Percentiles rank a stretch among this genome's conserved stretches.
These are phyloP conservation scores for Scleroderma citrinum DNA, from an alignment of 768 basidiomycete genomes.

Conservation along the genomic window DNA sequence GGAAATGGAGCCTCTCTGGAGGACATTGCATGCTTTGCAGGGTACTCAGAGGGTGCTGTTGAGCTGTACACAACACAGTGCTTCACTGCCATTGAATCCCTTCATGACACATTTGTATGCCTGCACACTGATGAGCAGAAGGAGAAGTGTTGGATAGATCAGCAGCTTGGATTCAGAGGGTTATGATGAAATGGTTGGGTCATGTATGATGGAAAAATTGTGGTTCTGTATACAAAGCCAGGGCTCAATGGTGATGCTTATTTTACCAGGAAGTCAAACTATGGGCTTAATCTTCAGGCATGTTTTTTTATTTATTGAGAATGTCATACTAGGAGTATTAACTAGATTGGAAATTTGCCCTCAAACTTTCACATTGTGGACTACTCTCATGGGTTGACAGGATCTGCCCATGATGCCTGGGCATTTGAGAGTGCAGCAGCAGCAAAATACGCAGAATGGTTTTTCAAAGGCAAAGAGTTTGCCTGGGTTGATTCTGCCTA, in stretches of 20 bases:
- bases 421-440: conserved; percentile 30
- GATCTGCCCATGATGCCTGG: conserved; percentile 30
- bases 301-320: too few species aligned
- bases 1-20: conserved; percentile 22
- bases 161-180: conserved; percentile 24
- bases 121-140: conserved; percentile 26
- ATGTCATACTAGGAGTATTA: too few species aligned
- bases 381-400: conserved; percentile 29
- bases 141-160: conserved; percentile 33
- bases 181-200: conserved; percentile 32
- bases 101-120: conserved; percentile 29
- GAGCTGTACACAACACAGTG: conserved; percentile 23
- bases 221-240: conserved; percentile 22
- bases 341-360: conserved; percentile 29
- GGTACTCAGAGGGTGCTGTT: conserved; percentile 20
- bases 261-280: conserved; percentile 30
- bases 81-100: conserved; percentile 25
- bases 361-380: conserved; percentile 26
- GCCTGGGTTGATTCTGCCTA: conserved; percentile 21
- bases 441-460: conserved; percentile 13
- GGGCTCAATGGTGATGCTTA: conserved; percentile 30
- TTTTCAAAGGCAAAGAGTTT: conserved; percentile 26
- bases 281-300: conserved; percentile 30
- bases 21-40: conserved; percentile 4
- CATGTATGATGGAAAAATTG: conserved; percentile 28